Base-by-base conservation (phyloP, 106 monocot species). In the Allium sativum region DNA sequence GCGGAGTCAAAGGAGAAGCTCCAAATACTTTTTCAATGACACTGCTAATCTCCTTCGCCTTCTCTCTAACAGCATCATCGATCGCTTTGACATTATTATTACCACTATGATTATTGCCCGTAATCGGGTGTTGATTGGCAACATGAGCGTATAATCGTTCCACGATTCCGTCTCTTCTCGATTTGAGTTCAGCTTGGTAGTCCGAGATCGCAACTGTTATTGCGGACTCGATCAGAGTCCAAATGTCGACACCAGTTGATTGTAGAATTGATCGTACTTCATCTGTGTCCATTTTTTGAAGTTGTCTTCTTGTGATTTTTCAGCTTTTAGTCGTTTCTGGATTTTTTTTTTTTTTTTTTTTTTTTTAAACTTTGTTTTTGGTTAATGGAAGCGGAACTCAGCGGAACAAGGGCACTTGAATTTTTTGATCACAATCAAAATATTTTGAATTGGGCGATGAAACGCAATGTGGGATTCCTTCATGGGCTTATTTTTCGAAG, bases 141-240 rank as follows among this genome's bases (percentile, higher is more conserved):
- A 55, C 2, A 43, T 21, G 9, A 18, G 55, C 20, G 60, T 79
- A 82, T 12, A 87, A 70, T 65, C 56, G 54, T 69, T 70, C 75
- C 13, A 75, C 75, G 64, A 75, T 56, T n/a, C 64, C 75, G 44
- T 65, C 75, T 42, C 75, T 55, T 40, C 75, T 60, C 48, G 44
- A 55, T 44, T 22, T 42, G 10, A 75, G 69, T 55, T 75, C 75
- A 16, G 17, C 9, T 7, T 22, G 57, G 42, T 75, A 69, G 20
- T 75, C 75, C 11, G 40, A 40, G 9, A 61, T 69, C 1, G 75
- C 75, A 12, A 70, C 51, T 7, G 63, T 10, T 31, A 75, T 52
- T 48, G 75, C 69, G 13, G 69, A 43, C 21, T 75, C 75, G 57
- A 75, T 57, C 48, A 75, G 56, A 13, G 68, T 17, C 75, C 75